These are phyloP conservation scores for Vigna angularis DNA, from an alignment of 306 rosid species.

Conservation along the genomic window DNA sequence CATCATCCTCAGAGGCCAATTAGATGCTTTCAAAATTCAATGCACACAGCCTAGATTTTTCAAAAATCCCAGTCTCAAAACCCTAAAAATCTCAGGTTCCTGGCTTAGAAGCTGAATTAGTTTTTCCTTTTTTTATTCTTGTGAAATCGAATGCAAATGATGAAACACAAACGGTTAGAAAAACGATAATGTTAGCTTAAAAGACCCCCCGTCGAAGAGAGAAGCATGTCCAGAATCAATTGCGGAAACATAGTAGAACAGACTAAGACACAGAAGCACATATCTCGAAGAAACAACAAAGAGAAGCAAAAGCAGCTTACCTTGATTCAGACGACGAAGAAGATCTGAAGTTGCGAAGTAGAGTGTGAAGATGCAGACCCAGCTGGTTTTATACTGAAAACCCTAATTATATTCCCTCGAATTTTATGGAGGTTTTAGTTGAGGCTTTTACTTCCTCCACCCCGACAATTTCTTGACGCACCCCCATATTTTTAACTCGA, in stretches of 20 bases:
- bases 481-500: too few species aligned
- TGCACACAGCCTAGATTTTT: too few species aligned
- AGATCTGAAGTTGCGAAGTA: constrained; percentile 25
- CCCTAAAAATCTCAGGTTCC: too few species aligned
- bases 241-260: not conserved
- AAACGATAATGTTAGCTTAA: constrained; percentile 30
- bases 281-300: not conserved
- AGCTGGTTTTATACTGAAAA: constrained; percentile 33
- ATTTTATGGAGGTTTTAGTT: not conserved
- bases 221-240: not conserved
- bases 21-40: not conserved
- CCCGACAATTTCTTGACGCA: too few species aligned
- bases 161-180: not conserved
- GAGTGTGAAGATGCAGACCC: not conserved
- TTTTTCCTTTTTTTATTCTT: too few species aligned
- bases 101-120: too few species aligned
- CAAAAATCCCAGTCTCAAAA: too few species aligned
- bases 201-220: constrained; percentile 47
- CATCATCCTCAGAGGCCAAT: constrained; percentile 58
- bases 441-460: not conserved
- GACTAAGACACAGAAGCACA: not conserved
- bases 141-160: not conserved
- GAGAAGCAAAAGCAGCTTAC: not conserved
- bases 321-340: not conserved
- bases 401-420: not conserved